Conservation (phyloP, 1,139 yeast genomes). For the Taphrina deformans region DNA sequence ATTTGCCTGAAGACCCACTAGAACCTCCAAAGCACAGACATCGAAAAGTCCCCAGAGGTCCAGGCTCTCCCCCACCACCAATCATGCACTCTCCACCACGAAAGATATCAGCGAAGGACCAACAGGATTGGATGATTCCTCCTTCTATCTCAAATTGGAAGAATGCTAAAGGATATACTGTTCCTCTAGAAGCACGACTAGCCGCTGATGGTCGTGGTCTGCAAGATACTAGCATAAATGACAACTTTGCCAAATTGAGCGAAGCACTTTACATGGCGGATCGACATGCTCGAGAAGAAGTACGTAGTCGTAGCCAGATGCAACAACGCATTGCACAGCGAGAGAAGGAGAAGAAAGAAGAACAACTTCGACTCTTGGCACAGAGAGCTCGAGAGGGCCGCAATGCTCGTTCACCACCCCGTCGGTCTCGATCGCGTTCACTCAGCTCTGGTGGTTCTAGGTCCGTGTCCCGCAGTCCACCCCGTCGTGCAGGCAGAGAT, state of each 20-base stretch:
- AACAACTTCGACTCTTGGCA: conserved; percentile 59
- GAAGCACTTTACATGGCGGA: conserved; percentile 78
- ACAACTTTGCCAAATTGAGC: conserved; percentile 64
- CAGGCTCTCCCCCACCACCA: conserved; percentile 61
- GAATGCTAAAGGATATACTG: conserved; percentile 86
- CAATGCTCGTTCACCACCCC: conserved; percentile 16
- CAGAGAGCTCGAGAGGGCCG: conserved; percentile 54
- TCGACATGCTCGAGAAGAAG: conserved; percentile 66
- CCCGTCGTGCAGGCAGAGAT: conserved; percentile 1
- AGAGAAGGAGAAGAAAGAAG: conserved; percentile 62
- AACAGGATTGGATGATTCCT: conserved; percentile 83
- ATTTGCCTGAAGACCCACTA: conserved; percentile 75
- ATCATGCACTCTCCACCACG: conserved; percentile 53
- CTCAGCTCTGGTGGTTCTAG: background rate
- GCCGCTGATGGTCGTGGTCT: conserved; percentile 57
- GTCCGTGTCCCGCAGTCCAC: conserved; percentile 24
- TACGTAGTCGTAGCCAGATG: conserved; percentile 60
- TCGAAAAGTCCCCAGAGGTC: conserved; percentile 64
- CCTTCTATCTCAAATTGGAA: conserved; percentile 95
- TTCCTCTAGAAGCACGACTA: conserved; percentile 74
- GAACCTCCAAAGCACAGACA: conserved; percentile 78
- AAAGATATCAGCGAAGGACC: conserved; percentile 71
- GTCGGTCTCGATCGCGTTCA: conserved; percentile 15
- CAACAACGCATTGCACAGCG: conserved; percentile 57
- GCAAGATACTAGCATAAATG: conserved; percentile 52